Evolutionary conservation across 139 green algal species (phyloP), one percentile per base, ranked within the genome.

Genomic region (Auxenochlorella protothecoides): DNA sequence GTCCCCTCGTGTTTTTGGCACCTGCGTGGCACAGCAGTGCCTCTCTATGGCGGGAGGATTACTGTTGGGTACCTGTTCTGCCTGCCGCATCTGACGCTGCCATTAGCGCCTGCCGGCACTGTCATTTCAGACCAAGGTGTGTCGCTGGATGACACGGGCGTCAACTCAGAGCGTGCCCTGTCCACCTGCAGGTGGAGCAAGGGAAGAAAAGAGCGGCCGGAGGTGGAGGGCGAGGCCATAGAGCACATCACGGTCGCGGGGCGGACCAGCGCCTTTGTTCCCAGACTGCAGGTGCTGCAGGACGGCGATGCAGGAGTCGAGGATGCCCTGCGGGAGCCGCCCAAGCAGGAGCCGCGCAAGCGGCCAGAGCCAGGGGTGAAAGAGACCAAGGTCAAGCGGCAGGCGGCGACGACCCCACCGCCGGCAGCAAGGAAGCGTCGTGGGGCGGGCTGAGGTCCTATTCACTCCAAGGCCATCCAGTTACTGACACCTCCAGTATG

Each of bases 211-310:
- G 86, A 85, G 69, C 81, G 80, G 73, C 66, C 71, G n/a, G 79
- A 66, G 60, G 65, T 85, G 2, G 63, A 74, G 16, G 86, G 87
- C 12, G 62, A 79, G 10, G 4, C 57, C 6, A 87, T 93, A 11
- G 76, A 88, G 9, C 86, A 91, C 72, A 82, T 90, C 63, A 92
- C 83, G 3, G 85, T 92, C 11, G 91, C 87, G 4, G 85, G 84
- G 9, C 75, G 89, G 55, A 93, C 90, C 16, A 86, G 80, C 11
- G 88, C 87, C 3, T 91, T 84, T 68, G 90, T 95, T 71, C 90
- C 90, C 12, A 74, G 74, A 2, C 63, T 94, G 70, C 90, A 96
- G 70, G 90, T 89, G 77, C 66, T 87, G 13, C 5, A 56, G n/a
- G 65, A 78, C 62, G 65, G 66, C 3, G 66, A 4, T 12, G 65